A percentile compares a stretch with the other conserved stretches of the same genome.
These are phyloP conservation scores for Spathaspora gorwiae DNA, from an alignment of 805 yeast genomes.

Conservation along the genomic window DNA sequence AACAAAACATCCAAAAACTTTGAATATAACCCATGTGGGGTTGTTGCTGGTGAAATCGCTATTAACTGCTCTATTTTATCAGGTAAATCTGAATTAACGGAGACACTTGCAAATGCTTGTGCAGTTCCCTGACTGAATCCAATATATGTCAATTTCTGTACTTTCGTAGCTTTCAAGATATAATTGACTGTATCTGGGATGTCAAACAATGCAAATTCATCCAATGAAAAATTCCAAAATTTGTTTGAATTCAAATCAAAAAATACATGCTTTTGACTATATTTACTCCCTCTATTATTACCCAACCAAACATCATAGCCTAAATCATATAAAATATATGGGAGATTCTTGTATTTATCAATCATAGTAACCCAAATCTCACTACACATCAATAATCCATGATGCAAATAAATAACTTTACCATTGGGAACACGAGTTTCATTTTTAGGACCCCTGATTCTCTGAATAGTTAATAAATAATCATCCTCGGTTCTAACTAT, in stretches of 20 bases:
- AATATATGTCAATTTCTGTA: conserved; percentile 53
- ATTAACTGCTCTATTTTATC: conserved; percentile 52
- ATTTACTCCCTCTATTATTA: conserved; percentile 58
- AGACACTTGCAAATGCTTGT: conserved; percentile 81
- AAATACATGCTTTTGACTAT: conserved; percentile 68
- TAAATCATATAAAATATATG: conserved; percentile 67
- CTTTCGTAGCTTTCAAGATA: conserved; percentile 49
- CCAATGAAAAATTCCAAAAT: conserved; percentile 89
- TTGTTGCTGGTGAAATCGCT: conserved; percentile 91
- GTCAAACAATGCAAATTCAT: conserved; percentile 87
- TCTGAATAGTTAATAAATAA: conserved; percentile 69
- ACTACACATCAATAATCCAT: conserved; percentile 84
- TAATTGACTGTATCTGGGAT: conserved; percentile 81
- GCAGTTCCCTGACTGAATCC: conserved; percentile 96
- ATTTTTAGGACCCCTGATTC: conserved; percentile 37
- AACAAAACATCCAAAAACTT: conserved; percentile 70
- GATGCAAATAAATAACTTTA: conserved; percentile 75
- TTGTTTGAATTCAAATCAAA: conserved; percentile 32
- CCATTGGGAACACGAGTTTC: conserved; percentile 12
- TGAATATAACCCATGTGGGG: conserved; percentile 81
- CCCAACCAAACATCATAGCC: conserved; percentile 97
- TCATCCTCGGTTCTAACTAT: conserved; percentile 74
- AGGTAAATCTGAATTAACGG: conserved; percentile 62
- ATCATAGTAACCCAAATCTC: conserved; percentile 64
- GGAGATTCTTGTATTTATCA: conserved; percentile 44